Percentiles rank a stretch among this genome's conserved stretches.
Evolutionary conservation across 257 asterid genomes (phyloP).

Genomic region (Jacaranda mimosifolia): DNA sequence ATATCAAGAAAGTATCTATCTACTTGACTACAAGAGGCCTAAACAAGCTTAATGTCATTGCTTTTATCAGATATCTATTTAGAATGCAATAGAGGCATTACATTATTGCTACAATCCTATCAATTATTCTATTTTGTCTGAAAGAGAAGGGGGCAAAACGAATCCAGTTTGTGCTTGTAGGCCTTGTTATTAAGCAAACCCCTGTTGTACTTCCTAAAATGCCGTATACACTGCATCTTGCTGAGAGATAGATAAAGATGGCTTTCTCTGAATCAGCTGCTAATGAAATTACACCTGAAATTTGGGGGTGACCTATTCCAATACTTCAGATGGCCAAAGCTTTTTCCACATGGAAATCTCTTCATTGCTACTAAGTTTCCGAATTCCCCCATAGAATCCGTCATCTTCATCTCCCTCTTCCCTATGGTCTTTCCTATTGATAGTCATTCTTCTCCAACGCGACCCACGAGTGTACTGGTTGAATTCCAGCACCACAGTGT

Average conservation of each 20-base stretch:
- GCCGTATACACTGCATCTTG: background rate
- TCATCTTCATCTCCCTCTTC: slow-evolving; percentile 82
- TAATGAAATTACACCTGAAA: background rate
- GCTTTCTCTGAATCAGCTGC: slow-evolving; percentile 24
- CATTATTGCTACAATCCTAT: slow-evolving; percentile 28
- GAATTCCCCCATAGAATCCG: slow-evolving; percentile 84
- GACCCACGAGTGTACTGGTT: slow-evolving; percentile 80
- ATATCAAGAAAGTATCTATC: slow-evolving; percentile 9
- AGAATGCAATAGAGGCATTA: slow-evolving; percentile 32
- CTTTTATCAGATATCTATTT: slow-evolving; percentile 17
- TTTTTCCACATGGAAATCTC: slow-evolving; percentile 74
- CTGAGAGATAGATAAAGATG: background rate
- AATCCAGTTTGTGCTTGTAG: background rate
- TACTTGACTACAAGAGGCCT: slow-evolving; percentile 11
- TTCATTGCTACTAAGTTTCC: slow-evolving; percentile 51
- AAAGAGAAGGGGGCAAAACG: slow-evolving; percentile 18
- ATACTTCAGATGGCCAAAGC: slow-evolving; percentile 70
- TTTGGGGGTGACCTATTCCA: slow-evolving; percentile 55
- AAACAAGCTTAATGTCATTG: background rate
- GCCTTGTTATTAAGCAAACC: background rate
- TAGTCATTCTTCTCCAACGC: slow-evolving; percentile 72
- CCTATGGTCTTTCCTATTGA: slow-evolving; percentile 70
- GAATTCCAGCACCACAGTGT: slow-evolving; percentile 75
- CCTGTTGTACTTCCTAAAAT: background rate
- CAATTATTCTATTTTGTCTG: slow-evolving; percentile 21